Percentiles rank a stretch among this genome's conserved stretches.
phyloP scores from a whole-genome alignment of 345 rosid genomes.

The Dipteronia sinensis region DNA sequence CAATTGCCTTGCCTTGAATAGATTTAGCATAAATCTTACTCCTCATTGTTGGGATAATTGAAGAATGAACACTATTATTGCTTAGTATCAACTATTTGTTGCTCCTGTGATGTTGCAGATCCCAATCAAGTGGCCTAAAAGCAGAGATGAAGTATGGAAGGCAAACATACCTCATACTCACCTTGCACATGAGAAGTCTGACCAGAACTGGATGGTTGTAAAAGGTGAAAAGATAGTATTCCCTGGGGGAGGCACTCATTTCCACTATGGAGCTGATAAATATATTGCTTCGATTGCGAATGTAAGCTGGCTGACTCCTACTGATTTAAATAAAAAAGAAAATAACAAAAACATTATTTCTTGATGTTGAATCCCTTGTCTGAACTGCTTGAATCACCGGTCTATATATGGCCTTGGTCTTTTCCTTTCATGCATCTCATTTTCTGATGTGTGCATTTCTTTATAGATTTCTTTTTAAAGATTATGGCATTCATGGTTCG shows the following conservation, averaged over 20 bases:
- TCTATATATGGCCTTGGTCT: neutral
- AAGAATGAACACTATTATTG: neutral
- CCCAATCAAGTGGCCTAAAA: constrained; percentile 98
- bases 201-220: constrained; percentile 99
- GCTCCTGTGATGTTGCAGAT: constrained; percentile 43
- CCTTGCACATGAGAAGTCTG: constrained; percentile 97
- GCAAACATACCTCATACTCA: constrained; percentile 99
- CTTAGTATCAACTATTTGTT: neutral
- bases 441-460: constrained; percentile 6
- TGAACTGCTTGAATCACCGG: neutral
- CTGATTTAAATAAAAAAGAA: neutral
- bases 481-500: neutral
- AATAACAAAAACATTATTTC: constrained; percentile 1
- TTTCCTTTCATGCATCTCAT: neutral
- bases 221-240: constrained; percentile 93
- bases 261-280: constrained; percentile 98
- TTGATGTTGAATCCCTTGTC: constrained; percentile 5
- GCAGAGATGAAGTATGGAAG: constrained; percentile 99
- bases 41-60: neutral
- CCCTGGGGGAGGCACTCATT: constrained; percentile 99
- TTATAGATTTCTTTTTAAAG: constrained; percentile 3
- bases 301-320: constrained; percentile 46
- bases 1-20: neutral
- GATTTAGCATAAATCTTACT: constrained; percentile 5
- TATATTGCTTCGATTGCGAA: constrained; percentile 94